Base-by-base conservation (phyloP, 2,329 filamentous ascomycete species). In the Dactylellina haptotyla region DNA sequence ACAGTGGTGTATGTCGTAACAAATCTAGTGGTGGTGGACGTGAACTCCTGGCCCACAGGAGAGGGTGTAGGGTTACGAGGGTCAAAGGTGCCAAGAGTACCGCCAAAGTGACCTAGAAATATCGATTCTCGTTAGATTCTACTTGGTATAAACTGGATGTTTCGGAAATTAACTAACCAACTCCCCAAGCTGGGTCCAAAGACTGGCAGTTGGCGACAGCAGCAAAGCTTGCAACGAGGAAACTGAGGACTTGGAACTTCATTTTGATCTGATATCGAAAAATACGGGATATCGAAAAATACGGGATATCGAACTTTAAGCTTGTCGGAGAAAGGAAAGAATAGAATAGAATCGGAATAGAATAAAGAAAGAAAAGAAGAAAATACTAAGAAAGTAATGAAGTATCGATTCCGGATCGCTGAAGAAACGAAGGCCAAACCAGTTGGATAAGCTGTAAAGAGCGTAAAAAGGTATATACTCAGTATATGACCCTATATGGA, bases 221-320 rank as follows among this genome's bases (percentile, higher is more conserved):
- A 16, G 43, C 67, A 20, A 65, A 20, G 18, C 51, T 26, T 20
- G 16, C 53, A 50, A 61, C 62, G 28, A 45, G 34, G 16, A 45
- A 59, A 28, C 51, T 59, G 67, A 72, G 53, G 39, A 53, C 37
- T 45, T 65, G 67, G 51, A 48, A 65, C 41, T 61, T 72, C 67
- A 72, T 72, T 32, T 54, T 71, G 66, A 46, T 64, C 59, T 54
- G 34, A 23, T n/a, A n/a, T n/a, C n/a, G n/a, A n/a, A n/a, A n/a
- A n/a, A n/a, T n/a, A n/a, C n/a, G n/a, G n/a, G n/a, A n/a, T n/a
- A n/a, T n/a, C n/a, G n/a, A n/a, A n/a, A n/a, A n/a, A n/a, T n/a
- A n/a, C n/a, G n/a, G n/a, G n/a, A n/a, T n/a, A n/a, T n/a, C n/a
- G n/a, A n/a, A n/a, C n/a, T n/a, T n/a, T n/a, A n/a, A n/a, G n/a